Conservation (phyloP, 257 asterid species). For the Solanum arcanum region DNA sequence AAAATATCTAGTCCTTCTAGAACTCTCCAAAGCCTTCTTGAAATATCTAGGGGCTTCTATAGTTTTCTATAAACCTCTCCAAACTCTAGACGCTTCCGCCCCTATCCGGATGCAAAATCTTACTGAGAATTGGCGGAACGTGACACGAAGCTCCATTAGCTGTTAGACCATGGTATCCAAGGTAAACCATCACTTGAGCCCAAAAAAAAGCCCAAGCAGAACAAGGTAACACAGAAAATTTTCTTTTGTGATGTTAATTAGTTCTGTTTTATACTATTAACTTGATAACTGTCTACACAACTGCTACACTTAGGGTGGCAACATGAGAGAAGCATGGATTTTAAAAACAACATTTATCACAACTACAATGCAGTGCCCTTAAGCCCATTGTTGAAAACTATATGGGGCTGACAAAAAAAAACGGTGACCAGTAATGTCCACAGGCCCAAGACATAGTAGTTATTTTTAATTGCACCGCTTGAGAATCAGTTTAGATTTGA, state of each 20-base stretch:
- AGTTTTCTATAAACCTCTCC: too few species aligned
- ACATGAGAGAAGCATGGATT: background rate
- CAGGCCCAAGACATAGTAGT: background rate
- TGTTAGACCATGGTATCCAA: background rate
- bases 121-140: too few species aligned
- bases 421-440: background rate
- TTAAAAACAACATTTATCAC: background rate
- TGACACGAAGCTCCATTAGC: background rate
- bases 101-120: too few species aligned
- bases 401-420: background rate
- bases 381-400: background rate
- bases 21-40: too few species aligned
- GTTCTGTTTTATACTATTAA: background rate
- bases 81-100: too few species aligned
- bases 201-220: background rate
- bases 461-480: background rate
- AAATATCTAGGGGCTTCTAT: too few species aligned
- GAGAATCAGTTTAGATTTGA: background rate
- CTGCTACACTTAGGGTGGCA: background rate
- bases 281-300: background rate
- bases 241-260: background rate
- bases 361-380: background rate
- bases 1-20: too few species aligned
- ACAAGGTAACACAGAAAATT: background rate
- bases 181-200: background rate